A percentile compares a stretch with the other conserved stretches of the same genome.
Evolutionary conservation across 2,329 filamentous ascomycete species (phyloP).

Genomic region (Chalara sp.): DNA sequence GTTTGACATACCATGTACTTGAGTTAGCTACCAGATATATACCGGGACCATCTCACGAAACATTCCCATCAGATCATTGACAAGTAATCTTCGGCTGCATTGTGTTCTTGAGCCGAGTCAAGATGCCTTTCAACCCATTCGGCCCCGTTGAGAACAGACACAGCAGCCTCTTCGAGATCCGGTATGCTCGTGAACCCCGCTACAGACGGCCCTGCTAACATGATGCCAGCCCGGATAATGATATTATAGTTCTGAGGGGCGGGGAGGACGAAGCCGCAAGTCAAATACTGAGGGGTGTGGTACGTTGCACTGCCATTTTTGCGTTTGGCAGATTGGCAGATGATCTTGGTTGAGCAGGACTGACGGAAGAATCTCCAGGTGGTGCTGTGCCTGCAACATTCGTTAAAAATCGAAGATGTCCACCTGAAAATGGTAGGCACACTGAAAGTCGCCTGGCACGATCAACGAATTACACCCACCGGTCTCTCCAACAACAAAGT

Average conservation of each 20-base stretch:
- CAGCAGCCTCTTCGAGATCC: constrained; percentile 30
- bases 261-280: constrained; percentile 68
- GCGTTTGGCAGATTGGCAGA: neutral
- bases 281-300: constrained; percentile 64
- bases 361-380: constrained; percentile 28
- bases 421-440: constrained; percentile 65
- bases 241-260: constrained; percentile 74
- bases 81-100: too few species aligned
- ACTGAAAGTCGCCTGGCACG: constrained; percentile 54
- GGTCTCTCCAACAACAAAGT: constrained; percentile 53
- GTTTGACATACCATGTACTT: too few species aligned
- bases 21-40: neutral
- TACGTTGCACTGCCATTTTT: neutral
- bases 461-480: constrained; percentile 46
- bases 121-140: constrained; percentile 23
- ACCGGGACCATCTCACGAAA: neutral
- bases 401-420: constrained; percentile 66
- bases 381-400: constrained; percentile 64
- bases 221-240: constrained; percentile 59
- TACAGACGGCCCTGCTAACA: constrained; percentile 6
- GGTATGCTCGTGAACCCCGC: constrained; percentile 18
- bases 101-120: too few species aligned
- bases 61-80: constrained; percentile 20
- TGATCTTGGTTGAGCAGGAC: neutral
- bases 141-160: constrained; percentile 24